phyloP scores from a whole-genome alignment of 2,329 filamentous ascomycete genomes.

The Penicillium nordicum region DNA sequence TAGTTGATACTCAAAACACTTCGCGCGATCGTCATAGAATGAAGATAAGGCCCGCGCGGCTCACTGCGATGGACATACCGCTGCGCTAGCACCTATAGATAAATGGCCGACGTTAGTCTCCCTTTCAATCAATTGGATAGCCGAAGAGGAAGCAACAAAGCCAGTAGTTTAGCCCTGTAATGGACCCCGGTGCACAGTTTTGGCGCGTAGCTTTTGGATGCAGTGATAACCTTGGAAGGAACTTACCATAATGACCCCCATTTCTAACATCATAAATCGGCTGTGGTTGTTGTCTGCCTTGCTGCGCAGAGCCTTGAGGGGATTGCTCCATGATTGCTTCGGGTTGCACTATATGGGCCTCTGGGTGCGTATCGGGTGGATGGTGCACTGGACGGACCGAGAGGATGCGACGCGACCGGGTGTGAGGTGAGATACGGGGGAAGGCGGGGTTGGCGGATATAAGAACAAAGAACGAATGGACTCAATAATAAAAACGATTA shows the following conservation, averaged over 20 bases:
- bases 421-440: neutral
- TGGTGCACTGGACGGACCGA: neutral
- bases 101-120: constrained; percentile 9
- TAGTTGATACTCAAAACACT: constrained; percentile 2
- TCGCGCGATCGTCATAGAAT: neutral
- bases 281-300: constrained; percentile 58
- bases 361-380: neutral
- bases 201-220: constrained; percentile 1
- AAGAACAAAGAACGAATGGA: neutral
- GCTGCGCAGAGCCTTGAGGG: constrained; percentile 54
- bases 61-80: constrained; percentile 50
- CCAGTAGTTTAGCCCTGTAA: neutral
- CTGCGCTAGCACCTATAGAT: constrained; percentile 61
- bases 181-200: neutral
- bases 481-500: neutral
- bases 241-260: constrained; percentile 74
- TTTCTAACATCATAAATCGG: constrained; percentile 70
- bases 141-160: neutral
- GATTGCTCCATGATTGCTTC: constrained; percentile 53
- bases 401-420: constrained; percentile 7
- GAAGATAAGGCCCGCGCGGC: neutral
- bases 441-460: neutral
- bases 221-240: neutral
- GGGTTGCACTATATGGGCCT: neutral
- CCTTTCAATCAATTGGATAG: neutral